phyloP scores from a whole-genome alignment of 768 basidiomycete genomes.

The Leucocoprinus birnbaumii region DNA sequence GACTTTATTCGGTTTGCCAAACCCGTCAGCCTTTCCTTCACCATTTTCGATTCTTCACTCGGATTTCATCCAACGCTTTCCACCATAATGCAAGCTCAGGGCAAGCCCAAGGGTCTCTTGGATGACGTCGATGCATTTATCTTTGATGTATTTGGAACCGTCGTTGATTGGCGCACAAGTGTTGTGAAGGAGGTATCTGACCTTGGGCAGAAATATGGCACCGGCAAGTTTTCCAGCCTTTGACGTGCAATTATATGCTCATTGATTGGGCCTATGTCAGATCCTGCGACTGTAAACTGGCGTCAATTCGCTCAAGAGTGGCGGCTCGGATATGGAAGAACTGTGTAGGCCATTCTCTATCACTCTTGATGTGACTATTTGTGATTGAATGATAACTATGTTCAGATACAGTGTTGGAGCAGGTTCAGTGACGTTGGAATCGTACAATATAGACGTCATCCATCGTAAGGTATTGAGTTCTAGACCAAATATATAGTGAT shows the following conservation, averaged over 20 bases:
- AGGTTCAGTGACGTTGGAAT: slow-evolving; percentile 33
- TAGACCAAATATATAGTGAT: no score
- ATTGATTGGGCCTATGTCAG: not conserved
- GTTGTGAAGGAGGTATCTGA: slow-evolving; percentile 28
- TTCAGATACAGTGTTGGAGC: not conserved
- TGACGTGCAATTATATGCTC: not conserved
- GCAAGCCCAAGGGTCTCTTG: slow-evolving; percentile 10
- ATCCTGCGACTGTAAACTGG: slow-evolving; percentile 30
- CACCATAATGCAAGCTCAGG: no score
- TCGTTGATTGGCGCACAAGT: slow-evolving; percentile 42
- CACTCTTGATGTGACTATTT: not conserved
- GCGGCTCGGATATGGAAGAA: slow-evolving; percentile 47
- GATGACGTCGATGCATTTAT: slow-evolving; percentile 36
- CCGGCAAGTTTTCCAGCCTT: slow-evolving; percentile 19
- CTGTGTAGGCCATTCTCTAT: slow-evolving; percentile 33
- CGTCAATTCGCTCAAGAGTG: slow-evolving; percentile 51
- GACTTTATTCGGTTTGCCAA: no score
- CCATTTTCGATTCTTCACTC: no score
- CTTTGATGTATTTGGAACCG: slow-evolving; percentile 52
- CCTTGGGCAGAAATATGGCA: slow-evolving; percentile 24
- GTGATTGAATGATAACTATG: no score
- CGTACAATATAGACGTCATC: slow-evolving; percentile 50
- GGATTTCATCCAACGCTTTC: no score
- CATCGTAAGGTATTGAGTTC: slow-evolving; percentile 44
- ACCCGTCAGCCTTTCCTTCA: no score